Evolutionary conservation across 2,329 filamentous ascomycete species (phyloP).

Genomic region (Exophiala xenobiotica): DNA sequence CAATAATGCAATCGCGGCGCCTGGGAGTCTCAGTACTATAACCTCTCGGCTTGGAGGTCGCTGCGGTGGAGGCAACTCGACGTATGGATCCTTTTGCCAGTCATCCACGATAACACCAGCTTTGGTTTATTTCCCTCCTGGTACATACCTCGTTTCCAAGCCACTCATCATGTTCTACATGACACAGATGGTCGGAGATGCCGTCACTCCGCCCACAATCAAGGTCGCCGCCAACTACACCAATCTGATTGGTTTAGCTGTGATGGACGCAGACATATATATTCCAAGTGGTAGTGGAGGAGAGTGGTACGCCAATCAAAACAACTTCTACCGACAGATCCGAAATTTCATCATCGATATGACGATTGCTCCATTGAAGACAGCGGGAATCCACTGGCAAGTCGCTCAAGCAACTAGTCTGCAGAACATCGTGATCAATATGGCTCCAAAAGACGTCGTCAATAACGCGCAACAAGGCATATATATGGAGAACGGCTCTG

Average conservation of each 20-base stretch:
- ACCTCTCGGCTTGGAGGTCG: constrained; percentile 44
- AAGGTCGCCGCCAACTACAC: constrained; percentile 42
- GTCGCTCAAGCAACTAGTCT: constrained; percentile 70
- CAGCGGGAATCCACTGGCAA: constrained; percentile 71
- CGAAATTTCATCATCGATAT: constrained; percentile 74
- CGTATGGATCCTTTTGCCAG: constrained; percentile 54
- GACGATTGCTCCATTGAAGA: constrained; percentile 55
- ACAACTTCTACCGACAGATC: constrained; percentile 72
- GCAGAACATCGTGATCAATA: constrained; percentile 72
- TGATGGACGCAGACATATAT: constrained; percentile 82
- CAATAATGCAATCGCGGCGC: constrained; percentile 68
- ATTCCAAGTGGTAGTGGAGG: constrained; percentile 49
- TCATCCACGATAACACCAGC: constrained; percentile 73
- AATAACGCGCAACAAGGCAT: constrained; percentile 57
- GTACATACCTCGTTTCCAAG: constrained; percentile 70
- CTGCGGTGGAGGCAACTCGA: constrained; percentile 59
- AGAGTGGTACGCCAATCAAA: constrained; percentile 70
- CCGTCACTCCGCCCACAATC: constrained; percentile 64
- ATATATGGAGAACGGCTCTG: constrained; percentile 65
- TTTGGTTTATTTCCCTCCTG: constrained; percentile 79
- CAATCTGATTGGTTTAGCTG: constrained; percentile 72
- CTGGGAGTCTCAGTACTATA: constrained; percentile 43
- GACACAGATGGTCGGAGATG: constrained; percentile 67
- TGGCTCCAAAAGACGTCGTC: constrained; percentile 52
- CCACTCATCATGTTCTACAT: constrained; percentile 67